Evolutionary conservation across 2,329 filamentous ascomycete species (phyloP).

Genomic region (Scedosporium dehoogii): DNA sequence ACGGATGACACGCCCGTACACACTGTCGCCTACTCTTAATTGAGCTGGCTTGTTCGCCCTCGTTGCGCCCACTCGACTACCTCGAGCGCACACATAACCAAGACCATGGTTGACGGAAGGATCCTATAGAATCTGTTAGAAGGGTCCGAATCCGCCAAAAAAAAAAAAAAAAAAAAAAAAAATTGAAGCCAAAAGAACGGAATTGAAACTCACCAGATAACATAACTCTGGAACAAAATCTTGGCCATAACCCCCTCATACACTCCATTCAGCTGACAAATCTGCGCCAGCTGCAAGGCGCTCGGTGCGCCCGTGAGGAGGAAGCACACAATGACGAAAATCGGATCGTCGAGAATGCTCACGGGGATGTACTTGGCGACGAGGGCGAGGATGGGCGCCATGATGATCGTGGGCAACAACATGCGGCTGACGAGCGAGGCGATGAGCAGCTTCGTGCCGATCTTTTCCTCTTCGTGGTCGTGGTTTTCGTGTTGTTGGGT

Average conservation of each 20-base stretch:
- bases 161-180: too few species aligned
- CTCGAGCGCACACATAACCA: constrained; percentile 87
- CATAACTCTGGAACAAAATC: constrained; percentile 78
- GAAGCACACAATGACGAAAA: constrained; percentile 97
- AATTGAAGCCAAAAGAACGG: neutral
- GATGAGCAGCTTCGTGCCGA: constrained; percentile 68
- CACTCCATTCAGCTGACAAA: constrained; percentile 95
- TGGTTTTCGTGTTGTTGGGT: constrained; percentile 61
- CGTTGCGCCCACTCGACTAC: constrained; percentile 73
- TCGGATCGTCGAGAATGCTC: constrained; percentile 92
- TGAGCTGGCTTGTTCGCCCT: too few species aligned
- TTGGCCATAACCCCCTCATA: constrained; percentile 92
- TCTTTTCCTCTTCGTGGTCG: constrained; percentile 60
- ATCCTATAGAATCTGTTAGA: constrained; percentile 50
- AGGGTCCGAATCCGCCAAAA: neutral
- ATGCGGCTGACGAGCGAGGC: constrained; percentile 83
- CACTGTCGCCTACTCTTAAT: too few species aligned
- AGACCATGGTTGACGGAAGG: constrained; percentile 77
- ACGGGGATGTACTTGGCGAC: constrained; percentile 84
- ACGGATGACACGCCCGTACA: too few species aligned
- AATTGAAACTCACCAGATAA: constrained; percentile 75
- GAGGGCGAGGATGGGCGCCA: constrained; percentile 81
- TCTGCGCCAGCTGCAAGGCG: constrained; percentile 90
- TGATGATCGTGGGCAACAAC: constrained; percentile 82
- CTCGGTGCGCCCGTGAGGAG: constrained; percentile 88